These are phyloP conservation scores for Sideroxylon spinosum DNA, from an alignment of 179 eudicot species.

Conservation along the genomic window DNA sequence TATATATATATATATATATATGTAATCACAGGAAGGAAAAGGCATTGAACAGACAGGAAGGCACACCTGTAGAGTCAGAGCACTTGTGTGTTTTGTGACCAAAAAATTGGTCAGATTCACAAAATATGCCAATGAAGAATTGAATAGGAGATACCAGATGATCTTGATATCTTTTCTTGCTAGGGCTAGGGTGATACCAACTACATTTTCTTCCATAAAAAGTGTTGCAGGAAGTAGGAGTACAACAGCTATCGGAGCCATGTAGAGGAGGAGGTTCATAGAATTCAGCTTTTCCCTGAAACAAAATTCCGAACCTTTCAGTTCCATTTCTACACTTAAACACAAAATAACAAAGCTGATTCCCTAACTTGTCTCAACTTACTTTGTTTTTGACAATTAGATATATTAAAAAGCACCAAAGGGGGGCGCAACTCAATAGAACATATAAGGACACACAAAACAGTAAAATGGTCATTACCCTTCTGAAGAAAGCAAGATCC, in stretches of 20 bases:
- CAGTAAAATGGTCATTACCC: constrained; percentile 37
- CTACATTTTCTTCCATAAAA: constrained; percentile 67
- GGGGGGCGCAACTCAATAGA: too few relatives aligned
- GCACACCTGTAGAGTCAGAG: constrained; percentile 77
- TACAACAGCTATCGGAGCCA: constrained; percentile 81
- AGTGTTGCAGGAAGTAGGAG: constrained; percentile 71
- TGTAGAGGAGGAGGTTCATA: constrained; percentile 73
- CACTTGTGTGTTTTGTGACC: constrained; percentile 86
- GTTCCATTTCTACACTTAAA: not conserved
- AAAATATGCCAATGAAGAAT: constrained; percentile 62
- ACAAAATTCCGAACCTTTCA: not conserved
- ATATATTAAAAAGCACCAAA: too few relatives aligned
- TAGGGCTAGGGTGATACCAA: constrained; percentile 62
- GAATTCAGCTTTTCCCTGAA: constrained; percentile 69
- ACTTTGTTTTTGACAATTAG: too few relatives aligned
- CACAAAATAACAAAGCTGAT: too few relatives aligned
- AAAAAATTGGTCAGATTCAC: constrained; percentile 76
- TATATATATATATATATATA: not conserved
- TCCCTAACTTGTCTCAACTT: too few relatives aligned
- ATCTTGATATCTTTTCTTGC: constrained; percentile 60
- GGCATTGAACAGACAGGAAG: not conserved
- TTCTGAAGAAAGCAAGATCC: constrained; percentile 75
- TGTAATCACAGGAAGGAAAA: not conserved
- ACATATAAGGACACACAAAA: not conserved
- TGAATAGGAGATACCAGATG: constrained; percentile 62